Percentiles rank a stretch among this genome's conserved stretches.
These are phyloP conservation scores for Cerrena zonata DNA, from an alignment of 1,284 basidiomycete genomes.

Conservation along the genomic window DNA sequence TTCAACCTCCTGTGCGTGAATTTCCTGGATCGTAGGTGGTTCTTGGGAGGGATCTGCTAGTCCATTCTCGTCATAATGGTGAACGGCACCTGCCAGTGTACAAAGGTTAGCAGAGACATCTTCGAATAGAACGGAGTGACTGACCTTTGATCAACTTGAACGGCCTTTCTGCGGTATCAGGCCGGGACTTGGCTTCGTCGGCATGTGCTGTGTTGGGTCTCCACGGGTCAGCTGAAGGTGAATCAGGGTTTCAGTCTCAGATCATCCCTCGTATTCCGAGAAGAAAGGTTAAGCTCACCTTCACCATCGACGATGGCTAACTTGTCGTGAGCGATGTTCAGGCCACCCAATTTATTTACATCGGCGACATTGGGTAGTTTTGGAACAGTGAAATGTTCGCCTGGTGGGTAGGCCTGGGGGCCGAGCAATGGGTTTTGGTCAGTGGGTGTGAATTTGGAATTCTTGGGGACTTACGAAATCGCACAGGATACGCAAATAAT, in stretches of 20 bases:
- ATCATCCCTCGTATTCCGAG: neutral
- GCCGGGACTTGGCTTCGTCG: slow-evolving; percentile 59
- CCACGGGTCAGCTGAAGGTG: slow-evolving; percentile 82
- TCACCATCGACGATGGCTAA: slow-evolving; percentile 84
- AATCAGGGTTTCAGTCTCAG: no score
- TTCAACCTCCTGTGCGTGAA: slow-evolving; percentile 76
- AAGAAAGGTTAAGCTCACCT: slow-evolving; percentile 33
- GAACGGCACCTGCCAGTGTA: slow-evolving; percentile 58
- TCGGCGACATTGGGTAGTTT: slow-evolving; percentile 65
- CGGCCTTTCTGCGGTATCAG: slow-evolving; percentile 66
- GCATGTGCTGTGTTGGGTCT: slow-evolving; percentile 79
- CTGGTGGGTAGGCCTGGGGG: slow-evolving; percentile 68
- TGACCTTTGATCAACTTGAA: slow-evolving; percentile 77
- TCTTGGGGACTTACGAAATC: slow-evolving; percentile 52
- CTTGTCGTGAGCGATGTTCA: slow-evolving; percentile 63
- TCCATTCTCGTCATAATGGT: slow-evolving; percentile 87
- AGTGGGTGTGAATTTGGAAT: neutral
- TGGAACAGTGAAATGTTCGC: slow-evolving; percentile 67
- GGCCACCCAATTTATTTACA: slow-evolving; percentile 74
- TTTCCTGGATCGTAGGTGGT: slow-evolving; percentile 69
- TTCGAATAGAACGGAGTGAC: slow-evolving; percentile 25
- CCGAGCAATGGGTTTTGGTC: neutral
- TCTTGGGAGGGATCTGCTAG: slow-evolving; percentile 58
- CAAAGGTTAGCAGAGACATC: no score
- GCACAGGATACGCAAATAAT: slow-evolving; percentile 77